phyloP scores from a whole-genome alignment of 768 basidiomycete species.

The Collybia nuda region DNA sequence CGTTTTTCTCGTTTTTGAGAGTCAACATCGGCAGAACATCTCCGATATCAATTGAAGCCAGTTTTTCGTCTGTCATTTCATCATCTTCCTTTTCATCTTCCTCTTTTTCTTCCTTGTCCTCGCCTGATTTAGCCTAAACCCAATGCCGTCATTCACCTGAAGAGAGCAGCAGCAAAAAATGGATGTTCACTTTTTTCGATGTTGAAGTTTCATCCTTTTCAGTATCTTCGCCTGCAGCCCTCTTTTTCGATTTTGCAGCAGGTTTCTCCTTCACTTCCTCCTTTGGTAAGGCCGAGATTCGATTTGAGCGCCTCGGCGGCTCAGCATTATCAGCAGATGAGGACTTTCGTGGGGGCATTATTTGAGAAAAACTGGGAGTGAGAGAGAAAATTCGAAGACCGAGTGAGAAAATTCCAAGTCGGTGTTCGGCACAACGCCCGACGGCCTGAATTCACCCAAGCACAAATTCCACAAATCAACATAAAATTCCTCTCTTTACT shows the following conservation, averaged over 20 bases:
- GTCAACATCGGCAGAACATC: constrained; percentile 70
- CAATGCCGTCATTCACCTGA: constrained; percentile 5
- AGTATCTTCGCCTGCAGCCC: constrained; percentile 22
- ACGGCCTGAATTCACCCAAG: background rate
- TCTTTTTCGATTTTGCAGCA: constrained; percentile 24
- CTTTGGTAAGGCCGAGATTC: constrained; percentile 51
- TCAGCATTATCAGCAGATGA: constrained; percentile 29
- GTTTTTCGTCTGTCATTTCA: constrained; percentile 1
- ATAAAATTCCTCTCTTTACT: constrained; percentile 1
- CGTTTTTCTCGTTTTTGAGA: constrained; percentile 83
- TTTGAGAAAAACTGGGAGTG: constrained; percentile 16
- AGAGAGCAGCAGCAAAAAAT: constrained; percentile 9
- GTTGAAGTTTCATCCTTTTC: constrained; percentile 30
- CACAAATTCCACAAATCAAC: constrained; percentile 1
- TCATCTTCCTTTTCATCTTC: constrained; percentile 12
- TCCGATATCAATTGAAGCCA: constrained; percentile 62
- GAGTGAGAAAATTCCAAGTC: constrained; percentile 1
- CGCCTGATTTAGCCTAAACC: constrained; percentile 32
- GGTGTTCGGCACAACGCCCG: background rate
- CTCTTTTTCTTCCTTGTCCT: constrained; percentile 23
- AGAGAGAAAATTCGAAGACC: background rate
- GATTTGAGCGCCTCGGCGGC: constrained; percentile 45
- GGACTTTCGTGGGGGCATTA: constrained; percentile 34
- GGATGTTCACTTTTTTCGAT: constrained; percentile 36
- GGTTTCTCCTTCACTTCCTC: constrained; percentile 29